Percentiles rank a stretch among this genome's conserved stretches.
Evolutionary conservation across 208 protist genomes (phyloP).

Genomic region (Acanthamoeba sp.): DNA sequence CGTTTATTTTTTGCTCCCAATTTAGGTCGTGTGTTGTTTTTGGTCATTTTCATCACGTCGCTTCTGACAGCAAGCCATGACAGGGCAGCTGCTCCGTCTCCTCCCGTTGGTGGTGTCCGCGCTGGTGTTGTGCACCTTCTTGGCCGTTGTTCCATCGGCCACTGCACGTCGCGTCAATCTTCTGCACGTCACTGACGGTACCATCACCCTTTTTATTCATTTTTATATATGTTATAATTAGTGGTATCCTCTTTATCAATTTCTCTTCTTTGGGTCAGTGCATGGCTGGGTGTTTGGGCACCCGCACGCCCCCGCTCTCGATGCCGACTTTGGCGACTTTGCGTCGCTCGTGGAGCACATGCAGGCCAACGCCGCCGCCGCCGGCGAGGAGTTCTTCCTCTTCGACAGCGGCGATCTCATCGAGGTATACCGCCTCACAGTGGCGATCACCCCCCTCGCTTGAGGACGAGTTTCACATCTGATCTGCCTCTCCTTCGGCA

Average conservation of each 20-base stretch:
- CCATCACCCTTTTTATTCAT: not conserved
- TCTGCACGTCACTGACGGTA: constrained; percentile 34
- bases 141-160: no score
- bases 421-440: not conserved
- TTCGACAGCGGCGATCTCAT: constrained; percentile 79
- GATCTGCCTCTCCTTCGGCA: not conserved
- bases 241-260: not conserved
- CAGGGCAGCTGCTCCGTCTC: no score
- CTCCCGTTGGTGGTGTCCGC: no score
- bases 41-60: no score
- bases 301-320: constrained; percentile 58
- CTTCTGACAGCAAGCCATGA: no score
- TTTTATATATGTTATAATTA: not conserved
- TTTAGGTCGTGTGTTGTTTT: no score
- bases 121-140: no score
- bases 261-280: not conserved
- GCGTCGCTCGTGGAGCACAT: constrained; percentile 74
- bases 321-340: constrained; percentile 77
- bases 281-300: constrained; percentile 75
- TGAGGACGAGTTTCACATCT: not conserved
- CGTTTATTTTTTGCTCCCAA: no score
- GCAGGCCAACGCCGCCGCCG: constrained; percentile 65
- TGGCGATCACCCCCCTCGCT: no score
- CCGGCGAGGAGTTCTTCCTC: constrained; percentile 75
- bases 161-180: constrained; percentile 1